Base-by-base conservation (phyloP, 148 eudicot species). In the Oxyria digyna region DNA sequence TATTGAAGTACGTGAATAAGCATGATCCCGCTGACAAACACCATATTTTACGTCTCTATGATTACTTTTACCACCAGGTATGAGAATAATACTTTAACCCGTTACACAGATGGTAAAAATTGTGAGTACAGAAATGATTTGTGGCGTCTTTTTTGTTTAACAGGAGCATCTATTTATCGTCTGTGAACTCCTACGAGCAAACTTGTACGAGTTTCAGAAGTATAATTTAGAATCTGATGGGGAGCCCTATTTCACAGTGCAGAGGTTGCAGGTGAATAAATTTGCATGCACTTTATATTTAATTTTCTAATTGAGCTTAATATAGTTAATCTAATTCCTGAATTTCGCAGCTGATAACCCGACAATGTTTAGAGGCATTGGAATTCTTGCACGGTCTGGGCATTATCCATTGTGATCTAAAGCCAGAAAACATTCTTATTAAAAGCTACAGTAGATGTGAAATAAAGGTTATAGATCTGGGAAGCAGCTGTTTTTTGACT, bases 161-260 rank as follows among this genome's bases (percentile, higher is more conserved):
- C 88, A 90, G 97, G 99, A 95, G 76, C 99, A 95, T 72, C 88
- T 95, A 43, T 91, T 91, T 79, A 94, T 94, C 67, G 99, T 88
- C n/a, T 84, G 91, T 67, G 99, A 95, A 79, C 97, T 95, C 62
- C 87, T 95, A 15, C 84, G 86, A 64, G 97, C 99, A 72, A 95
- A 95, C 78, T 88, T 95, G 72, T 95, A 91, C 66, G 97, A 91
- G 71, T 95, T 91, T 74, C 99, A 95, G 74, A 95, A 88, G 78
- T 85, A 74, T 74, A 95, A 91, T 82, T 72, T 62, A 71, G 99
- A 94, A 83, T 86, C 97, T 69, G 93, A 83, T 48, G 91, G 84
- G 54, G 97, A 94, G 77, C 87, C 89, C 45, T 94, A 95, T 74
- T 95, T 95, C 59, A 91, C 96, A 7, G 67, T 87, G 84, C 73